Evolutionary conservation across 805 yeast species (phyloP), one percentile per base, ranked within the genome.

Genomic region (Ogataea methanolica): DNA sequence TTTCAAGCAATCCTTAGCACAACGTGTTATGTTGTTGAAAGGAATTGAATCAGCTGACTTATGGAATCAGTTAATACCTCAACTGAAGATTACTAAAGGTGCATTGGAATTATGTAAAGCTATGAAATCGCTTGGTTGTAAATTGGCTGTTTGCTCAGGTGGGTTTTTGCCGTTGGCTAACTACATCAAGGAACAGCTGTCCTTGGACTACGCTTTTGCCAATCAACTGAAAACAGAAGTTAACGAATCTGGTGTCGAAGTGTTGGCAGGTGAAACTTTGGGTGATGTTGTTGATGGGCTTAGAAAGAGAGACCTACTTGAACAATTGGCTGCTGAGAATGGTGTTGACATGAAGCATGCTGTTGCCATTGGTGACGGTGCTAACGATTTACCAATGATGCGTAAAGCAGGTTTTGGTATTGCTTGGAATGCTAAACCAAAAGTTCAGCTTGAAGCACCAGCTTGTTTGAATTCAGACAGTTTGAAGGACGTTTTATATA

Each of bases 401-500:
- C 77, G 72, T 2, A 79, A 69, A 14, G 97, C 96, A 2, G 98
- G 98, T 0, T 86, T 81, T 63, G 99, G 99, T 19, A 74, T 94
- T 45, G 99, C 99, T 0, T 94, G 97, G 95, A 87, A 89, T 63
- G 99, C 98, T 19, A 94, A 94, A 65, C 97, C 98, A 21, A 82
- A 76, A 53, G 99, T 94, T 2, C 97, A 90, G 65, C 63, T 68
- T 48, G 70, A 73, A 54, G 98, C 99, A 0, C 97, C 97, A 17
- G 75, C 88, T 39, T 76, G 86, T 50, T 72, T 94, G 53, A 94
- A 94, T 63, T 73, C 92, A 0, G 70, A 74, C n/a, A 73, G 85
- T 5, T 74, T 94, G 63, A 72, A 72, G 51, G 97, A 92, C 64
- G 74, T 86, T 2, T 74, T 89, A 58, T 91, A 88, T 68, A 81